Evolutionary conservation across 208 protist genomes (phyloP).

Genomic region (Trypanosoma conorhini): DNA sequence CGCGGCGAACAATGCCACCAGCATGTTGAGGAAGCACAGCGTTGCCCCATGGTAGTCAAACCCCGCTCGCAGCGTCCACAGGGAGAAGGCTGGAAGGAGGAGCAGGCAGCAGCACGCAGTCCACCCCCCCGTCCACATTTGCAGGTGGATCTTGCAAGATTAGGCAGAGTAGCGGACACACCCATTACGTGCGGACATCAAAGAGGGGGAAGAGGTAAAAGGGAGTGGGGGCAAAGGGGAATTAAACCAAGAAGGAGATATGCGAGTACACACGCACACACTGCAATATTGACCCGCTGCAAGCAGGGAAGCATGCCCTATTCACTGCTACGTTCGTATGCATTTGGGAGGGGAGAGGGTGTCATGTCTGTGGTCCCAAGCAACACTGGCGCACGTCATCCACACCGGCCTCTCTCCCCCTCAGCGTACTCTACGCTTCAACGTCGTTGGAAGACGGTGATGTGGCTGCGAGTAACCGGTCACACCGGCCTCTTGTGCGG

Average conservation of each 20-base stretch:
- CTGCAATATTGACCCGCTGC: too few species aligned
- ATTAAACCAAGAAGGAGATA: constrained; percentile 1
- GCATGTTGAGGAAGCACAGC: constrained; percentile 33
- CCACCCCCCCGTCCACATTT: not conserved
- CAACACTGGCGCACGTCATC: too few species aligned
- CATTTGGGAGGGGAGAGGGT: too few species aligned
- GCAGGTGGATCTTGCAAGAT: not conserved
- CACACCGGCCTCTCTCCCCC: too few species aligned
- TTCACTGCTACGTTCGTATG: not conserved
- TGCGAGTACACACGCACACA: not conserved
- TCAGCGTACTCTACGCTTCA: too few species aligned
- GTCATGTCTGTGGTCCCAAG: not conserved
- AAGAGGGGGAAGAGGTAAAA: constrained; percentile 5
- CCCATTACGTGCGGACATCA: not conserved
- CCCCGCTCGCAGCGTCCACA: constrained; percentile 9
- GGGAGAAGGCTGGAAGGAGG: constrained; percentile 10
- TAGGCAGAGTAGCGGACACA: not conserved
- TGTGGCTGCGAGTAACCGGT: too few species aligned
- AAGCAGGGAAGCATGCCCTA: too few species aligned
- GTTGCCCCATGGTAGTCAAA: constrained; percentile 18
- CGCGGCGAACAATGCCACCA: constrained; percentile 31
- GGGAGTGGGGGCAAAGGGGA: constrained; percentile 3
- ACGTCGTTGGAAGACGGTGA: too few species aligned
- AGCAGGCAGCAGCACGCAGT: not conserved
- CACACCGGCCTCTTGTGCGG: too few species aligned